phyloP scores from a whole-genome alignment of 2,329 filamentous ascomycete genomes.

The Epicoccum nigrum region DNA sequence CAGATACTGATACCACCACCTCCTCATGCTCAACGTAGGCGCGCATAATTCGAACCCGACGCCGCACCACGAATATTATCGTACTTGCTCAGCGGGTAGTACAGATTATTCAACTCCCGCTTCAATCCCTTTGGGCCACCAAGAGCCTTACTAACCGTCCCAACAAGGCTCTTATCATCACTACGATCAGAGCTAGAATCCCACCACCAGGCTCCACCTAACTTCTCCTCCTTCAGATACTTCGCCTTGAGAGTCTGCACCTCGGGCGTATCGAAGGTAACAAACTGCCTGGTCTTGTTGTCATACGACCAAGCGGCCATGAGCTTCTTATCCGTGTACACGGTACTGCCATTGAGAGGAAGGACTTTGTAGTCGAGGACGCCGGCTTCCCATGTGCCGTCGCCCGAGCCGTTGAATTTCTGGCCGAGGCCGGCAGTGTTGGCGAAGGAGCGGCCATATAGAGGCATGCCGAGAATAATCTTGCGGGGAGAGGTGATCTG shows the following conservation, averaged over 20 bases:
- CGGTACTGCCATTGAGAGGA: slow-evolving; percentile 29
- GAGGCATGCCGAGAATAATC: slow-evolving; percentile 36
- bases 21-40: no score
- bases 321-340: slow-evolving; percentile 27
- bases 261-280: slow-evolving; percentile 37
- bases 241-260: slow-evolving; percentile 31
- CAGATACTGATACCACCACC: no score
- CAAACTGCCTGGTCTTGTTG: slow-evolving; percentile 23
- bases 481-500: slow-evolving; percentile 27
- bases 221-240: slow-evolving; percentile 30
- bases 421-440: slow-evolving; percentile 33
- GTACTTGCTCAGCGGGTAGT: slow-evolving; percentile 35
- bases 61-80: slow-evolving; percentile 23
- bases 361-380: slow-evolving; percentile 38
- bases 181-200: slow-evolving; percentile 33
- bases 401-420: slow-evolving; percentile 33
- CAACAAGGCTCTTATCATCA: slow-evolving; percentile 28
- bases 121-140: slow-evolving; percentile 18
- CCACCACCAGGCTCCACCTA: slow-evolving; percentile 43
- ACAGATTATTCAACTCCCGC: slow-evolving; percentile 21
- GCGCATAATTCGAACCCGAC: no score
- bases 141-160: slow-evolving; percentile 24
- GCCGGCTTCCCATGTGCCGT: slow-evolving; percentile 34
- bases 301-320: slow-evolving; percentile 34
- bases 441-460: slow-evolving; percentile 40